A percentile compares a stretch with the other conserved stretches of the same genome.
Conservation (phyloP, 2,329 filamentous ascomycete species). For the Cladosporium cucumerinum region DNA sequence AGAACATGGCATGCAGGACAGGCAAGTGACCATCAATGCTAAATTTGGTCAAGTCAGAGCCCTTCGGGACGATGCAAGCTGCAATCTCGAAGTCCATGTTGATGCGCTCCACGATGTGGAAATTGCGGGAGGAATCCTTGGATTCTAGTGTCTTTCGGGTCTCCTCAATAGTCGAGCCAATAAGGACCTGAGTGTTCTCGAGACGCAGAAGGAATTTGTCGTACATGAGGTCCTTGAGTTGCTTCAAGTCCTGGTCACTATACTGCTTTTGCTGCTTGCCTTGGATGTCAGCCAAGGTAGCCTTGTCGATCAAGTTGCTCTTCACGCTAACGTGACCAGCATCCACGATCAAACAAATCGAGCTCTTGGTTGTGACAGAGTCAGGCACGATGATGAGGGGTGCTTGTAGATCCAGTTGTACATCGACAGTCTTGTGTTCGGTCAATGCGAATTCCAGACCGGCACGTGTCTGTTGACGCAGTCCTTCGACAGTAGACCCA, state of each 20-base stretch:
- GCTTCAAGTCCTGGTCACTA: slow-evolving; percentile 82
- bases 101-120: slow-evolving; percentile 93
- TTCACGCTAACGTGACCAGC: slow-evolving; percentile 93
- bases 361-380: slow-evolving; percentile 75
- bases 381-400: slow-evolving; percentile 95
- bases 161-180: slow-evolving; percentile 87
- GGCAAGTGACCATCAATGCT: slow-evolving; percentile 89
- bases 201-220: slow-evolving; percentile 94
- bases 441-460: slow-evolving; percentile 94
- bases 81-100: slow-evolving; percentile 97
- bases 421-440: slow-evolving; percentile 97
- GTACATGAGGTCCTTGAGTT: slow-evolving; percentile 91
- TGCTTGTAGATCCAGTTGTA: slow-evolving; percentile 90
- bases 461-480: slow-evolving; percentile 91
- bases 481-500: slow-evolving; percentile 89
- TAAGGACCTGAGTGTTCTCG: slow-evolving; percentile 90
- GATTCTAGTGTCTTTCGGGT: slow-evolving; percentile 77
- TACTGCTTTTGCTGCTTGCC: slow-evolving; percentile 85
- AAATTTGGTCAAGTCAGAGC: slow-evolving; percentile 86
- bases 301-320: slow-evolving; percentile 88
- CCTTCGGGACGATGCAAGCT: slow-evolving; percentile 93
- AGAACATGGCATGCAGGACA: slow-evolving; percentile 84
- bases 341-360: slow-evolving; percentile 89
- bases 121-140: slow-evolving; percentile 60
- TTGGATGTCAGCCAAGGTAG: slow-evolving; percentile 85